These are phyloP conservation scores for Colletotrichum higginsianum DNA, from an alignment of 2,329 filamentous ascomycete genomes.

Conservation along the genomic window DNA sequence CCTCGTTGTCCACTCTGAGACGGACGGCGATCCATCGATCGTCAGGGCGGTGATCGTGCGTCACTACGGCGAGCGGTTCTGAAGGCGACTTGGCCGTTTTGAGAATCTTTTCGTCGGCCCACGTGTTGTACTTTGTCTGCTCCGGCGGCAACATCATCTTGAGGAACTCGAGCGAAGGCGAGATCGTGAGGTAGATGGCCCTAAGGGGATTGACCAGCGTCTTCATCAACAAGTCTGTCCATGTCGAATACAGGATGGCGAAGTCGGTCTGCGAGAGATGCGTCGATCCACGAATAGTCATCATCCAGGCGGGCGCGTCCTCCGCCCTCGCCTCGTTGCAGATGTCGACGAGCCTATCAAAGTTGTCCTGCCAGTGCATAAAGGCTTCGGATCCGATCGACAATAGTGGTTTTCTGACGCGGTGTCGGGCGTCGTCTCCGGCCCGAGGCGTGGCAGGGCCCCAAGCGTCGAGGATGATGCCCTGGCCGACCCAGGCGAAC, in stretches of 20 bases:
- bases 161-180: constrained; percentile 74
- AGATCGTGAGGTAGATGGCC: constrained; percentile 75
- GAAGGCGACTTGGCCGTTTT: constrained; percentile 51
- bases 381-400: constrained; percentile 78
- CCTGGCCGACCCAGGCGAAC: constrained; percentile 71
- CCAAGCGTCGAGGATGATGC: constrained; percentile 78
- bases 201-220: constrained; percentile 74
- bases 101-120: constrained; percentile 69
- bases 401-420: constrained; percentile 68
- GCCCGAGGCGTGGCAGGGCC: constrained; percentile 63
- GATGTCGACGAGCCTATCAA: constrained; percentile 69
- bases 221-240: constrained; percentile 73
- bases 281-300: constrained; percentile 71
- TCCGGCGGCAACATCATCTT: constrained; percentile 64
- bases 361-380: constrained; percentile 79
- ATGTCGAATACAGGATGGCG: constrained; percentile 72
- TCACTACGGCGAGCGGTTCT: constrained; percentile 58
- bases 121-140: constrained; percentile 64
- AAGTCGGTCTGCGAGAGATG: constrained; percentile 79
- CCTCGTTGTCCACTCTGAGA: constrained; percentile 72
- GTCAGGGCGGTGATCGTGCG: constrained; percentile 67
- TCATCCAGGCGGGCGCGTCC: constrained; percentile 63
- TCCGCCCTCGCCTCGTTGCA: constrained; percentile 68
- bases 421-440: constrained; percentile 60
- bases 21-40: constrained; percentile 72